These are phyloP conservation scores for Platanus orientalis DNA, from an alignment of 164 flowering plant genomes.

Conservation along the genomic window DNA sequence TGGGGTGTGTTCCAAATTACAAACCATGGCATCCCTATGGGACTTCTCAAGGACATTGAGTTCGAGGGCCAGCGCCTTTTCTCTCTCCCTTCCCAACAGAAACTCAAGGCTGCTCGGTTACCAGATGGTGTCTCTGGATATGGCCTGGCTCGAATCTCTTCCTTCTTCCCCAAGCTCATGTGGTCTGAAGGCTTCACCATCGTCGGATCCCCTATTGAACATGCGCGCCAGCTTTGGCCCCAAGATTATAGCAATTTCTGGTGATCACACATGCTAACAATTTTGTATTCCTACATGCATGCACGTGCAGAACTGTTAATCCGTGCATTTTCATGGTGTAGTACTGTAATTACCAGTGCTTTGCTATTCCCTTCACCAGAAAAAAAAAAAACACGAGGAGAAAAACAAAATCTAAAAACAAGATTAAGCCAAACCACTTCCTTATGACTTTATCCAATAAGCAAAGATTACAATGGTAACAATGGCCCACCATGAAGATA, in stretches of 20 bases:
- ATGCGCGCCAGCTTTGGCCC: constrained; percentile 56
- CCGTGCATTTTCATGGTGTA: no score
- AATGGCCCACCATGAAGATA: no score
- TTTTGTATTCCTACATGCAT: constrained; percentile 10
- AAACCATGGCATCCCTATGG: constrained; percentile 38
- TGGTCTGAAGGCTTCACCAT: constrained; percentile 74
- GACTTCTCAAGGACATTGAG: constrained; percentile 33
- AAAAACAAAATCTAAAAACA: no score
- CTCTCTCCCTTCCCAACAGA: constrained; percentile 36
- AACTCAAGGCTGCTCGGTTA: constrained; percentile 37
- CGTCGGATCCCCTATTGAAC: constrained; percentile 35
- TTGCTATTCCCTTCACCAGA: no score
- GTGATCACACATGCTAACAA: neutral
- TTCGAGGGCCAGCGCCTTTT: constrained; percentile 36
- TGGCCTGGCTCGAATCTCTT: constrained; percentile 44
- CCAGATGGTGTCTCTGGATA: constrained; percentile 48
- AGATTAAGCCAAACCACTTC: no score
- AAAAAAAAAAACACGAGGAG: no score
- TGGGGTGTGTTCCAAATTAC: constrained; percentile 56
- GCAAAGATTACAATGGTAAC: no score
- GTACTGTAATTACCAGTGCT: no score
- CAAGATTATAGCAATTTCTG: constrained; percentile 7
- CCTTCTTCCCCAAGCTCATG: constrained; percentile 45
- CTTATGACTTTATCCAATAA: no score
- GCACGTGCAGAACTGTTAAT: no score